Percentiles rank a stretch among this genome's conserved stretches.
Conservation (phyloP, 2,329 filamentous ascomycete species). For the Anthostomella pinea region DNA sequence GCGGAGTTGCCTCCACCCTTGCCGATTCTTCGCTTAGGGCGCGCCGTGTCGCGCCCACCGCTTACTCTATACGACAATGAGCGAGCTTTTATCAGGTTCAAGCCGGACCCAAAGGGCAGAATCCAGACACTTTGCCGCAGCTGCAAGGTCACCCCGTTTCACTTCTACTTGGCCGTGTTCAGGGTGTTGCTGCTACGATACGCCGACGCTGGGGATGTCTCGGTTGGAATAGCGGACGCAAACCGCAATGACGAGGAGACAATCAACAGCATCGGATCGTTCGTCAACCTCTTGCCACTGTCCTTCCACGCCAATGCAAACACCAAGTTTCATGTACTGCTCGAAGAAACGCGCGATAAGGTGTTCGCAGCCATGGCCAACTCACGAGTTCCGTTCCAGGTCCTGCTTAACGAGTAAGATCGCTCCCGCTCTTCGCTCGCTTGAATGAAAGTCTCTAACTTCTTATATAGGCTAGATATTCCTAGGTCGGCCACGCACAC, state of each 20-base stretch:
- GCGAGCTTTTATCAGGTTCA: too few species aligned
- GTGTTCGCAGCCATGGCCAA: slow-evolving; percentile 38
- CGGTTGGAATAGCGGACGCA: slow-evolving; percentile 43
- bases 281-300: slow-evolving; percentile 48
- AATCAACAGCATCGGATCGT: slow-evolving; percentile 40
- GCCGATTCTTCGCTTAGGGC: slow-evolving; percentile 3
- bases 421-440: too few species aligned
- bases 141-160: slow-evolving; percentile 36
- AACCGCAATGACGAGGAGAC: slow-evolving; percentile 31
- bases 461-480: slow-evolving; percentile 39
- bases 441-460: too few species aligned
- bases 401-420: slow-evolving; percentile 44
- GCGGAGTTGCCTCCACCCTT: slow-evolving; percentile 4
- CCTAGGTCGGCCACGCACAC: slow-evolving; percentile 35
- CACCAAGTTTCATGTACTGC: slow-evolving; percentile 4
- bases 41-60: slow-evolving; percentile 3
- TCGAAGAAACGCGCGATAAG: slow-evolving; percentile 16
- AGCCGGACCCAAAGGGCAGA: slow-evolving; percentile 3
- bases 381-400: slow-evolving; percentile 47
- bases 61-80: too few species aligned
- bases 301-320: slow-evolving; percentile 30
- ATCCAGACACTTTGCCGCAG: slow-evolving; percentile 15
- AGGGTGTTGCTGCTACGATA: slow-evolving; percentile 32
- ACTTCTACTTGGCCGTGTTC: slow-evolving; percentile 41
- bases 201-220: slow-evolving; percentile 32